Base-by-base conservation (phyloP, 768 basidiomycete genomes). In the Guyanaporus albipodus region DNA sequence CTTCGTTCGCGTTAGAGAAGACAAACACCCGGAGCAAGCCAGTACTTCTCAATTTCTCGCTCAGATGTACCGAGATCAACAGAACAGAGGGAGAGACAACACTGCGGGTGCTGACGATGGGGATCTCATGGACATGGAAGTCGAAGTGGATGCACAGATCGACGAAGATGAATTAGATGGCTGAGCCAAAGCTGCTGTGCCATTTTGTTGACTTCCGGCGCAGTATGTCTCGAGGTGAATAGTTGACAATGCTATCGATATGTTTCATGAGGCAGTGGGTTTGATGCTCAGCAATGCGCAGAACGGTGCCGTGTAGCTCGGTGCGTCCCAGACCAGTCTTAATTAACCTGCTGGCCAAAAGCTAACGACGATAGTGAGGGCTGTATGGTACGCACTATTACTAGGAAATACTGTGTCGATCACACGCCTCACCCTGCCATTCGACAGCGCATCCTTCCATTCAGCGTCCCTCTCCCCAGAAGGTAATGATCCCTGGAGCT, bases 1-100 rank as follows among this genome's bases (percentile, higher is more conserved):
- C 28, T 95, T 94, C 68, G 73, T 94, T 45, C 78, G 74, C 48
- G 58, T 79, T 7, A 72, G 87, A 21, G 80, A 83, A 9, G 92
- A 94, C 66, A 93, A 91, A 65, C 57, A 58, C 6, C 73, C 83
- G 41, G 82, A 85, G 57, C 67, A 85, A 53, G 91, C 89, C 2
- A 91, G 82, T 54, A 82, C 83, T 4, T 74, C 82, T 2, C 72
- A 77, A 17, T 82, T 88, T 59, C 70, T 94, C 39, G 85, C 79
- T 8, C 72, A 74, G 11, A 77, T 92, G 63, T 92, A 82, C 66
- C 70, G 71, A 43, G 72, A 72, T 33, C 89, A 93, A 63, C 76
- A 81, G 42, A 71, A 64, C 15, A 66, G 65, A 37, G 55, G 44
- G 7, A 55, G 62, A 50, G 63, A 55, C n/a, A n/a, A n/a, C 12